These are phyloP conservation scores for Saccharomyces paradoxus DNA, from an alignment of 805 yeast species.

Conservation along the genomic window DNA sequence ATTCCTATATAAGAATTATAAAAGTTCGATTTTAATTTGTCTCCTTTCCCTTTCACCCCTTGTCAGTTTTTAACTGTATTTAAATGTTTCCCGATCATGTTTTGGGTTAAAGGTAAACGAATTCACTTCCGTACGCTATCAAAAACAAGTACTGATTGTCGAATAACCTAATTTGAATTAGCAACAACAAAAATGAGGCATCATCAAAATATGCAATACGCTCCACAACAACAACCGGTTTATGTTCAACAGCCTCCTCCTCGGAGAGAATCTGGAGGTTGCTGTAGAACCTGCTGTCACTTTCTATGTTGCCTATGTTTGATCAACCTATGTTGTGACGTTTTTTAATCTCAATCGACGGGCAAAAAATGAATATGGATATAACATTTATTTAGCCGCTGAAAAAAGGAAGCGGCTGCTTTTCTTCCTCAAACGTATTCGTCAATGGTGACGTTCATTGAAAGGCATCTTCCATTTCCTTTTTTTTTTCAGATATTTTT, in stretches of 20 bases:
- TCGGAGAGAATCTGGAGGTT: slow-evolving; percentile 5
- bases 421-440: neutral
- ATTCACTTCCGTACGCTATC: neutral
- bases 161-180: neutral
- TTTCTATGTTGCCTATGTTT: slow-evolving; percentile 12
- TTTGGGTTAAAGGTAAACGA: neutral
- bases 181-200: neutral
- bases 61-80: neutral
- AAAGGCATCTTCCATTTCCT: neutral
- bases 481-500: neutral
- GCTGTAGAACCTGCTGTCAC: slow-evolving; percentile 12
- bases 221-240: slow-evolving; percentile 10
- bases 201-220: neutral
- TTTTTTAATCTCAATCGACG: neutral
- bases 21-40: neutral
- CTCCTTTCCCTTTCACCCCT: neutral
- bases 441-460: neutral
- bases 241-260: slow-evolving; percentile 13
- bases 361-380: neutral
- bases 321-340: slow-evolving; percentile 10
- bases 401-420: neutral
- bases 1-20: neutral
- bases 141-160: neutral
- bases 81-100: too few species aligned
- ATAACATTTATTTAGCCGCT: neutral